Base-by-base conservation (phyloP, 306 rosid genomes). In the Arachis stenosperma region DNA sequence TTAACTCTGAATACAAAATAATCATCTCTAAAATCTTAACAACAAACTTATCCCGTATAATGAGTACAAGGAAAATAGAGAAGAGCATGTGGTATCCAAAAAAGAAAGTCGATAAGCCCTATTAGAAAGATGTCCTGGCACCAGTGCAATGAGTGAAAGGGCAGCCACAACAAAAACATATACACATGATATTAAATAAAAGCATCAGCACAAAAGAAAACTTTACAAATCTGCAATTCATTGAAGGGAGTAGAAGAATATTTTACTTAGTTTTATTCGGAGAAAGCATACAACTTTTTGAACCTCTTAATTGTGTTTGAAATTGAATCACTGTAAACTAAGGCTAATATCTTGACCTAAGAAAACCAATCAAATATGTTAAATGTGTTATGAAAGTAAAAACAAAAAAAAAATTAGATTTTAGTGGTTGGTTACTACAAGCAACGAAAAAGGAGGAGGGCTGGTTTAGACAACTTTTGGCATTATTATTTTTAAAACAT, bases 21-120 rank as follows among this genome's bases (percentile, higher is more conserved):
- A 33, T 33, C 37, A 33, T 2, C 37, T 33, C 14, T 17, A 70
- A 65, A 63, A 75, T 64, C 15, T 70, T 41, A 65, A 46, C 7
- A 72, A 51, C 77, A 55, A 67, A 53, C 78, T 69, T 86, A 95
- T 98, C 85, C 98, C 98, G 66, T 91, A 83, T 56, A 76, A 81
- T 0, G 89, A 79, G 87, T 90, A 95, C 90, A 91, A 61, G 55
- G 97, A 90, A 84, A 68, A 87, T 43, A 95, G 62, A 75, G 93
- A 90, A 66, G 97, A 91, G 73, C 96, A 86, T 7, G 87, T 84
- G 55, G 96, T 91, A 69, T 98, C 99, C 91, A 91, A 62, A 50
- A 95, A 90, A 61, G 96, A 88, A 71, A 95, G 97, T 42, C 96
- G 90, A 83, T 90, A 95, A 29, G 96, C 96, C 81, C 98, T 88